These are phyloP conservation scores for Trichoderma guizhouense DNA, from an alignment of 2,329 filamentous ascomycete species.

Conservation along the genomic window DNA sequence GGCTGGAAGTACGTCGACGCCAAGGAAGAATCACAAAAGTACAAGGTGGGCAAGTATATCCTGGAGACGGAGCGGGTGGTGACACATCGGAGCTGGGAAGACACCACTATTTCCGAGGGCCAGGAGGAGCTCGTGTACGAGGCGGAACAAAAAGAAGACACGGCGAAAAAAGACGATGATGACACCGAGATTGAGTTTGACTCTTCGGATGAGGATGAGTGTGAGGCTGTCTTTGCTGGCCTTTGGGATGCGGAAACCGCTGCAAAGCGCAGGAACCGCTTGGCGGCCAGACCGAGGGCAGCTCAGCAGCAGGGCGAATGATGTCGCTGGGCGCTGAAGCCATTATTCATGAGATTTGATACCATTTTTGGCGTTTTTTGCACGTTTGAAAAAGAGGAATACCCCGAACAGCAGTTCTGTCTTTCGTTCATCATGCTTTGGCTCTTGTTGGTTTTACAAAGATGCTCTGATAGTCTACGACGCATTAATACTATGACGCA, in stretches of 20 bases:
- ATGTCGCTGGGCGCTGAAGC: not conserved
- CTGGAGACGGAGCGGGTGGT: slow-evolving; percentile 59
- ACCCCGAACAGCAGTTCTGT: not conserved
- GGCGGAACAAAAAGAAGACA: not conserved
- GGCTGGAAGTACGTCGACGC: slow-evolving; percentile 70
- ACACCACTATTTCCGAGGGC: slow-evolving; percentile 23
- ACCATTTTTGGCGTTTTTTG: not conserved
- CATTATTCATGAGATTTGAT: not conserved
- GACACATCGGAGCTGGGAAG: slow-evolving; percentile 51
- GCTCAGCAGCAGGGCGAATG: not conserved
- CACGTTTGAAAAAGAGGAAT: too few species aligned
- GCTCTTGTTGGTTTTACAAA: not conserved
- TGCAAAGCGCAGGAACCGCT: slow-evolving; percentile 43
- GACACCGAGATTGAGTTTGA: slow-evolving; percentile 12
- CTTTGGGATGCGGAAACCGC: slow-evolving; percentile 56
- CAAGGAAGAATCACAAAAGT: slow-evolving; percentile 55
- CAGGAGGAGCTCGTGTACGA: slow-evolving; percentile 9
- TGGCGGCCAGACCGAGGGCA: slow-evolving; percentile 30
- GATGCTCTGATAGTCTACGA: not conserved
- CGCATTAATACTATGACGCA: not conserved
- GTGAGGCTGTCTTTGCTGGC: slow-evolving; percentile 62
- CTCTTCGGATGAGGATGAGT: slow-evolving; percentile 53
- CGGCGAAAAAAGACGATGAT: not conserved
- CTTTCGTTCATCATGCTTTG: not conserved
- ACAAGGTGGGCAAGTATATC: slow-evolving; percentile 68